Base-by-base conservation (phyloP, 1,284 basidiomycete species). In the Naganishia sp. region DNA sequence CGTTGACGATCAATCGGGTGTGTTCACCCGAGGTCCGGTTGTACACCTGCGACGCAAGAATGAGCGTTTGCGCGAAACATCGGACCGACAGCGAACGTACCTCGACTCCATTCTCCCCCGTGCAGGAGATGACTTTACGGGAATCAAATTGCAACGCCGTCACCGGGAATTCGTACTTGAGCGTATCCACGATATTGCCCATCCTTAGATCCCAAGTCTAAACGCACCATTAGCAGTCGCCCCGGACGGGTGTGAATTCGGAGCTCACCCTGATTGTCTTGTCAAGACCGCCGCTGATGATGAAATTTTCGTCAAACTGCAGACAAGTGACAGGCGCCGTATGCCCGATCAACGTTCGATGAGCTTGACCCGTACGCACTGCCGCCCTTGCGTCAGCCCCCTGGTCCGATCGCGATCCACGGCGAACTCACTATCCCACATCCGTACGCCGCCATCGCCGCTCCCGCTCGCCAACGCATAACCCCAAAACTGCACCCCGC, bases 341-440 rank as follows among this genome's bases (percentile, higher is more conserved):
- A 78, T 99, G 96, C 6, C 95, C 96, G 28, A 91, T 81, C 56
- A 99, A 82, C 10, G 94, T 97, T 49, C 96, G 84, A 79, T 98
- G 94, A 15, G 94, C 89, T 78, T 99, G 95, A 5, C 96, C 96
- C 48, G 95, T 99, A 48, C 96, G 89, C 94, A 99, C 92, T 94
- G 64, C 10, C 53, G 61, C 36, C 55, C 54, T 5, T 16, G 5
- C 9, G 39, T 64, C 52, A 69, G 39, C 42, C 59, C 57, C 28
- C 10, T 18, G 25, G 16, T 13, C 36, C 28, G 28, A 28, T 75
- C 28, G 31, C n/a, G 55, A 54, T 36, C 2, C 42, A 15, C 66
- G n/a, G 21, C 13, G 16, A 31, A 84, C 90, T 84, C 75, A 94
- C 92, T 96, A 77, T 99, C 96, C 96, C 96, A 99, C 92, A 99